phyloP scores from a whole-genome alignment of 2,329 filamentous ascomycete species.

The Ophiostoma piceae region DNA sequence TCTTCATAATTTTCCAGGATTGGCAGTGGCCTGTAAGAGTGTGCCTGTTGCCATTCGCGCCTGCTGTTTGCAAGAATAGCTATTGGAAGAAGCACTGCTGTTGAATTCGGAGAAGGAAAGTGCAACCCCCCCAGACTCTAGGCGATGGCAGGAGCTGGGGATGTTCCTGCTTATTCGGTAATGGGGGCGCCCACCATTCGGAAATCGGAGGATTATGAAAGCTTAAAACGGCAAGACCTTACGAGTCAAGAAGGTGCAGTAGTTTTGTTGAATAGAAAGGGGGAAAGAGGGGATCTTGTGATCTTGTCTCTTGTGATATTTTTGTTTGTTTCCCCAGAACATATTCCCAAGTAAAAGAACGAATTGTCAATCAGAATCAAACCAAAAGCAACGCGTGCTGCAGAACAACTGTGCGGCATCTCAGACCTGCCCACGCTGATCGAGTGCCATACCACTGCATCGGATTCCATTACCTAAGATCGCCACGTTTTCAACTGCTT shows the following conservation, averaged over 20 bases:
- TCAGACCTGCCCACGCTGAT: not conserved
- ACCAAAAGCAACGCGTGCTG: not conserved
- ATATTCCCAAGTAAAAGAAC: not conserved
- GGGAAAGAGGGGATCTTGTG: not conserved
- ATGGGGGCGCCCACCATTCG: not conserved
- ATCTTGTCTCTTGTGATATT: not conserved
- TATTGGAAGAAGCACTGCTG: not conserved
- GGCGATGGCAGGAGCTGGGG: not conserved
- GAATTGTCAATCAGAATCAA: not conserved
- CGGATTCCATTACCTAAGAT: not conserved
- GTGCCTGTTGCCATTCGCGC: not conserved
- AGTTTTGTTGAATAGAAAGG: not conserved
- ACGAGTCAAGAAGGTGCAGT: not conserved
- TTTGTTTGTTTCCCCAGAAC: not conserved
- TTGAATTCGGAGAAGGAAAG: not conserved
- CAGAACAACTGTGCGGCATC: not conserved
- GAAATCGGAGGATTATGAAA: not conserved
- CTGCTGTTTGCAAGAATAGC: not conserved
- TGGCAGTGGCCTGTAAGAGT: not conserved
- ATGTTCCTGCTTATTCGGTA: not conserved
- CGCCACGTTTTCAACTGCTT: not conserved
- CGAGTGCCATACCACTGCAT: not conserved
- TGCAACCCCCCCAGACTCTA: slow-evolving; percentile 1
- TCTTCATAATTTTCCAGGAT: not conserved
- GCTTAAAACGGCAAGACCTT: slow-evolving; percentile 5